Evolutionary conservation across 176 grass and related monocot species (phyloP).

Genomic region (Oryza longistaminata): DNA sequence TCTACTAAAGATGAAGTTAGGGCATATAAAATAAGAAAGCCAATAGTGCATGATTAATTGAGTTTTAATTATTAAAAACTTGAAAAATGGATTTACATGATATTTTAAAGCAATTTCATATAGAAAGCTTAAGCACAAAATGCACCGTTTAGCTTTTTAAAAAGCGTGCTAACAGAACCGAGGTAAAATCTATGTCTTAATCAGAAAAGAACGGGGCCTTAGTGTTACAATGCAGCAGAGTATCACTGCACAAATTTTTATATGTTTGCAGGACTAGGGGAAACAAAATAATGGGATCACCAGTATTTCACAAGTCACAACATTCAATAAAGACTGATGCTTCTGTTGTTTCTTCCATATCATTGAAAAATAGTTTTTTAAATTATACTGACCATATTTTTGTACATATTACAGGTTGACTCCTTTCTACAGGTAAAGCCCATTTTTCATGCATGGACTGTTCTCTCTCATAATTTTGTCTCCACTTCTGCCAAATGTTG

Average conservation of each 20-base stretch:
- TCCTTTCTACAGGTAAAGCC: conserved; percentile 90
- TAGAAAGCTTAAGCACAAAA: no score
- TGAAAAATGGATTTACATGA: no score
- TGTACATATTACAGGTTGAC: conserved; percentile 69
- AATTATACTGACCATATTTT: conserved; percentile 37
- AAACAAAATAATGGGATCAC: not conserved
- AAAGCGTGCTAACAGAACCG: no score
- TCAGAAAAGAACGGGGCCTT: not conserved
- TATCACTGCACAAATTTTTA: not conserved
- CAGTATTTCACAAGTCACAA: conserved; percentile 1
- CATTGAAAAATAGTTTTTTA: conserved; percentile 11
- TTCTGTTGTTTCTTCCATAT: not conserved
- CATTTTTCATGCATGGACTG: conserved; percentile 14
- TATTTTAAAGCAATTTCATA: no score
- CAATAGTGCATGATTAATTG: no score
- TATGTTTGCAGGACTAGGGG: not conserved
- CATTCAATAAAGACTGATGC: not conserved
- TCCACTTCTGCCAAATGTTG: not conserved
- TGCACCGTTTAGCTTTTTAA: no score
- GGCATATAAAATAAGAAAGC: no score
- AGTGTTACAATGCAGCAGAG: not conserved
- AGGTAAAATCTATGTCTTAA: no score
- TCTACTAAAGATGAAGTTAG: no score
- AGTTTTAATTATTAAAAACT: no score
- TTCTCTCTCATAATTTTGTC: not conserved